Evolutionary conservation across 257 asterid species (phyloP), one percentile per base, ranked within the genome.

Genomic region (Nicotiana noctiflora): DNA sequence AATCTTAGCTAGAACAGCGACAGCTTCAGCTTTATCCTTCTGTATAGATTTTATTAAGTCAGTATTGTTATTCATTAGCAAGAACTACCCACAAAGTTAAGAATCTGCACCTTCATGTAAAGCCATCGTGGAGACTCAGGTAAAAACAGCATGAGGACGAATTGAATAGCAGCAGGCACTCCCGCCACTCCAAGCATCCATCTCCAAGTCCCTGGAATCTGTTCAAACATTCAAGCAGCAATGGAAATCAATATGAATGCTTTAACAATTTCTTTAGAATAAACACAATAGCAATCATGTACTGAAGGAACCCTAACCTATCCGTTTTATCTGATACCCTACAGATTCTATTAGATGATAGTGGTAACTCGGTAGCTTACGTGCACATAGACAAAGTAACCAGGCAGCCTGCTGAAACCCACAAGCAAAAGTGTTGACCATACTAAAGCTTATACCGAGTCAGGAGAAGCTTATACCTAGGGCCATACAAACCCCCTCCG

Each of bases 41-140:
- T 93, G 92, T 81, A 82, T 61, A 56, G 75, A 72, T 79, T 68
- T 49, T 3, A 76, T 46, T 51, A 66, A 31, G 61, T 37, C n/a
- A 23, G n/a, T 3, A 21, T 65, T 51, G 56, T 18, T 25, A 77
- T 19, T 59, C 18, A 72, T 32, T 21, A 37, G 61, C 17, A 76
- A 31, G 49, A 29, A 10, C 6, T 15, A 8, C 56, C 49, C 25
- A 55, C 70, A 12, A 7, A 53, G 3, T 21, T 25, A 18, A 77
- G 66, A 65, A 68, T 46, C 25, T 37, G 62, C 76, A 91, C 95
- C 97, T 94, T 94, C 85, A 92, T 59, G 89, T 95, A 95, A 80
- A 95, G 97, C 99, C 99, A 95, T 80, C 99, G 90, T 25, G 98
- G 98, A 85, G 99, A 95, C 81, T 95, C 98, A 0, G 99, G 99